These are phyloP conservation scores for Eucalyptus cloeziana DNA, from an alignment of 345 rosid species.

Conservation along the genomic window DNA sequence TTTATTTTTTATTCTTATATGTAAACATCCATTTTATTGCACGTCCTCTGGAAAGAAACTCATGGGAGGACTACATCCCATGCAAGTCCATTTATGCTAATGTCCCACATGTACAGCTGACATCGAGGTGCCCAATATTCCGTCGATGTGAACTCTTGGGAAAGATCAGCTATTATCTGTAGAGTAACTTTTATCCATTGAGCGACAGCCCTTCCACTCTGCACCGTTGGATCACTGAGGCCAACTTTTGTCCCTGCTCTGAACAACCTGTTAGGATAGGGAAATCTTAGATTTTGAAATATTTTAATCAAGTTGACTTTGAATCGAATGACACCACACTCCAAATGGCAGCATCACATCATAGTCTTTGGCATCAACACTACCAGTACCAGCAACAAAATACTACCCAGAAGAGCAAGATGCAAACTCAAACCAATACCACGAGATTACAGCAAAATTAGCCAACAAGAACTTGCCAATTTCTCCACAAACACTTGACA, in stretches of 20 bases:
- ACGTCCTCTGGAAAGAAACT: background rate
- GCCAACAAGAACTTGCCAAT: background rate
- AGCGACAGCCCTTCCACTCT: background rate
- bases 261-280: background rate
- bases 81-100: background rate
- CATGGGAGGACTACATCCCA: background rate
- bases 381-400: background rate
- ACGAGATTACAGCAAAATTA: background rate
- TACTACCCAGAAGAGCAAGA: background rate
- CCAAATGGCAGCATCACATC: background rate
- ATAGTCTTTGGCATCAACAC: background rate
- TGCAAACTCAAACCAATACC: background rate
- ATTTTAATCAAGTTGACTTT: too few species aligned
- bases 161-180: background rate
- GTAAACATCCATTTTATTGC: background rate
- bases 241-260: background rate
- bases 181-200: background rate
- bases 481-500: background rate
- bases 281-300: background rate
- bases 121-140: background rate
- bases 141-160: background rate
- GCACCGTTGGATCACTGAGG: background rate
- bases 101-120: background rate
- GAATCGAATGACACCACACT: background rate
- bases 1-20: too few species aligned